A percentile compares a stretch with the other conserved stretches of the same genome.
phyloP scores from a whole-genome alignment of 2,329 filamentous ascomycete species.

The Colletotrichum tanaceti region DNA sequence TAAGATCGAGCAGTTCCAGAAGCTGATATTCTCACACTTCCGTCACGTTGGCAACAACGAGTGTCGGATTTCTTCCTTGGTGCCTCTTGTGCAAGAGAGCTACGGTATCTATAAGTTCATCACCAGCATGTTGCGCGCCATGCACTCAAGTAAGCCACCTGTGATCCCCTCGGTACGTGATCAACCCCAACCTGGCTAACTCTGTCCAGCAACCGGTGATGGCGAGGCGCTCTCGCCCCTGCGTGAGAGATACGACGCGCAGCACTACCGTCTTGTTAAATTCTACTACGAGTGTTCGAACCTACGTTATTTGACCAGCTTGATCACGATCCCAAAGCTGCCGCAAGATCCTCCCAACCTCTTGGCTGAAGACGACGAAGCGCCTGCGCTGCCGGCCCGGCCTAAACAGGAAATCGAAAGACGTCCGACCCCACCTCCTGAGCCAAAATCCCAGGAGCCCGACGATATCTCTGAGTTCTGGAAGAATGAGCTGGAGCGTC shows the following conservation, averaged over 20 bases:
- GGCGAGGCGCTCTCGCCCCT: conserved; percentile 92
- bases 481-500: conserved; percentile 90
- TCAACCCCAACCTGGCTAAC: conserved; percentile 43
- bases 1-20: conserved; percentile 98
- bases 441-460: conserved; percentile 80
- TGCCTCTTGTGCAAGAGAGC: conserved; percentile 94
- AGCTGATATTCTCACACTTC: conserved; percentile 98
- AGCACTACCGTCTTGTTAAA: conserved; percentile 95
- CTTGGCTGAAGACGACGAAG: conserved; percentile 84
- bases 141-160: conserved; percentile 83
- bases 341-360: conserved; percentile 94
- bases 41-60: conserved; percentile 92
- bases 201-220: conserved; percentile 80
- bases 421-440: conserved; percentile 75
- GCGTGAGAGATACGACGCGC: conserved; percentile 89
- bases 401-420: conserved; percentile 80
- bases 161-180: background rate
- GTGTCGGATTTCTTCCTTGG: conserved; percentile 92
- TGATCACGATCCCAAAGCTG: conserved; percentile 96
- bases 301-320: conserved; percentile 91
- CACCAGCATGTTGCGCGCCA: conserved; percentile 97
- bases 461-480: conserved; percentile 98
- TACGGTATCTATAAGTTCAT: conserved; percentile 99
- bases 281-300: conserved; percentile 99
- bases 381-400: conserved; percentile 83